Evolutionary conservation across 352 stramenopile species (phyloP).

Genomic region (Phytophthora pseudosyringae): DNA sequence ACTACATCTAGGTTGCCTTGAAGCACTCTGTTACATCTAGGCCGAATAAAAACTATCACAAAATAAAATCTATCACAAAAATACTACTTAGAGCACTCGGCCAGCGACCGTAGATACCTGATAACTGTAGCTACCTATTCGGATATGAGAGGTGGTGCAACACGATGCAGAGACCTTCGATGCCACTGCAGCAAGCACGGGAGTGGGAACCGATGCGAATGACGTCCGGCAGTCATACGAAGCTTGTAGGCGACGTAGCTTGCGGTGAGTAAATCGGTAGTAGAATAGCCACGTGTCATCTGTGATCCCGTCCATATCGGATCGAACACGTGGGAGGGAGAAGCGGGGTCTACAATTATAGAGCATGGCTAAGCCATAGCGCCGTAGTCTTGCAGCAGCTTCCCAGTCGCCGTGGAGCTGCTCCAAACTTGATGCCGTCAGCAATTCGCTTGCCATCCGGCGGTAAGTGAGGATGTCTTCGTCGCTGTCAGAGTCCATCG

Average conservation of each 20-base stretch:
- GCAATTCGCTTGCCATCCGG: neutral
- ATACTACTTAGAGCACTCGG: constrained; percentile 11
- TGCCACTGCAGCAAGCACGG: constrained; percentile 2
- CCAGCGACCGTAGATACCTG: constrained; percentile 15
- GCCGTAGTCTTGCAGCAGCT: neutral
- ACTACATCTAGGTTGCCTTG: neutral
- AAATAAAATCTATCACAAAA: too few relatives aligned
- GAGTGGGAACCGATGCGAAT: constrained; percentile 10
- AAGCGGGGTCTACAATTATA: neutral
- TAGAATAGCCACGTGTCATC: constrained; percentile 10
- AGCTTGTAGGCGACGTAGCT: constrained; percentile 11
- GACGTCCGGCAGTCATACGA: constrained; percentile 12
- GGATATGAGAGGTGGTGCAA: constrained; percentile 5
- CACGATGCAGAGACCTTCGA: constrained; percentile 12
- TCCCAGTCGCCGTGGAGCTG: constrained; percentile 4
- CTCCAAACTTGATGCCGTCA: neutral
- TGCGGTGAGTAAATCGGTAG: constrained; percentile 9
- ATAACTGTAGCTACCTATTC: constrained; percentile 6
- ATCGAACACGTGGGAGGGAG: constrained; percentile 7
- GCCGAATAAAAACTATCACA: constrained; percentile 3
- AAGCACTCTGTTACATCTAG: neutral
- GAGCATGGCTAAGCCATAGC: neutral
- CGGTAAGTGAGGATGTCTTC: neutral
- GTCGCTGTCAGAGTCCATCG: constrained; percentile 12
- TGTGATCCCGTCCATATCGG: constrained; percentile 4